phyloP scores from a whole-genome alignment of 2,329 filamentous ascomycete species.

The Fusarium ambrosium region DNA sequence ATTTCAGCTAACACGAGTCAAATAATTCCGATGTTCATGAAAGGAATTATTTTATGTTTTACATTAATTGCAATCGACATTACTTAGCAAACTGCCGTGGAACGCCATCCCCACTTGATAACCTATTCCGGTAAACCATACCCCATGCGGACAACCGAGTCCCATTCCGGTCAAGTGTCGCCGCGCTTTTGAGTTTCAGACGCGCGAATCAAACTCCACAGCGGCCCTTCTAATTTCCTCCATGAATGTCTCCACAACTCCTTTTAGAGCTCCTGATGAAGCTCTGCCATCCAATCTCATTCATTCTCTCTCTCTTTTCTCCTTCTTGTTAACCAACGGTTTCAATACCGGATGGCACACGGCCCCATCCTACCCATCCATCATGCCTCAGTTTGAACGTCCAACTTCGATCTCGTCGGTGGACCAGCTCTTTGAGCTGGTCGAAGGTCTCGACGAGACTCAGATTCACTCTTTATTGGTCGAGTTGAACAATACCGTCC shows the following conservation, averaged over 20 bases:
- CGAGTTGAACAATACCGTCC: conserved; percentile 41
- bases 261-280: conserved; percentile 2
- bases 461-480: conserved; percentile 40
- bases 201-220: conserved; percentile 16
- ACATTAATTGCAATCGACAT: neutral
- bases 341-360: neutral
- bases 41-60: conserved; percentile 1
- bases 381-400: conserved; percentile 3
- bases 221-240: conserved; percentile 11
- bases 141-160: neutral
- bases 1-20: neutral
- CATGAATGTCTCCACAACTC: neutral
- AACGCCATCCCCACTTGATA: neutral
- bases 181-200: conserved; percentile 10
- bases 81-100: neutral
- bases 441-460: conserved; percentile 37
- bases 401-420: conserved; percentile 27
- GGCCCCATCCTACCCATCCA: conserved; percentile 8
- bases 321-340: neutral
- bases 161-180: neutral
- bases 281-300: neutral
- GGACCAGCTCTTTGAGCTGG: conserved; percentile 42
- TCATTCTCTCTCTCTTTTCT: neutral
- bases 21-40: neutral
- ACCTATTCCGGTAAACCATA: neutral